These are phyloP conservation scores for Acorus gramineus DNA, from an alignment of 106 monocot species.

Conservation along the genomic window DNA sequence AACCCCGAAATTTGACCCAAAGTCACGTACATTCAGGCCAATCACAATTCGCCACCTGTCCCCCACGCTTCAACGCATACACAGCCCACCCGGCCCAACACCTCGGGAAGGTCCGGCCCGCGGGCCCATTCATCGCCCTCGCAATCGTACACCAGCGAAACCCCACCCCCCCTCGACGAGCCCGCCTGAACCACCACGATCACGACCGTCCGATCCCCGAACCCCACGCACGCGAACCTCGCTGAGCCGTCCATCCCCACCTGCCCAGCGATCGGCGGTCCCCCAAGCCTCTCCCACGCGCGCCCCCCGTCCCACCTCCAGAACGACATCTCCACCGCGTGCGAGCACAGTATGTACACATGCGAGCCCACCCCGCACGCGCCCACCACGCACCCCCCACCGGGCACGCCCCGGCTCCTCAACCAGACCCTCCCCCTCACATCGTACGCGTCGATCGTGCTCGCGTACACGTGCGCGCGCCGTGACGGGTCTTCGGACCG, in stretches of 20 bases:
- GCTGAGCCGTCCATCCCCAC: conserved; percentile 28
- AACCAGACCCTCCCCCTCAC: conserved; percentile 38
- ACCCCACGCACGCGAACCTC: conserved; percentile 47
- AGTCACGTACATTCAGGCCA: no score
- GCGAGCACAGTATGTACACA: conserved; percentile 74
- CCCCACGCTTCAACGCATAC: conserved; percentile 18
- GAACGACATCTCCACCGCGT: conserved; percentile 83
- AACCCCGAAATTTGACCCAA: no score
- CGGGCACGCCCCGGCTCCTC: conserved; percentile 34
- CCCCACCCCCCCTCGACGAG: conserved; percentile 7
- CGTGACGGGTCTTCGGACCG: conserved; percentile 7
- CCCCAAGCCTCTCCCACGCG: conserved; percentile 33
- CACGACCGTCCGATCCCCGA: conserved; percentile 4
- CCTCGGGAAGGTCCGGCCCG: conserved; percentile 31
- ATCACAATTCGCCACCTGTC: no score
- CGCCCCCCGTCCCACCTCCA: conserved; percentile 62
- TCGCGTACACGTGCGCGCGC: conserved; percentile 43
- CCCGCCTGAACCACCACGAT: neutral
- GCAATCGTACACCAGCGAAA: conserved; percentile 37
- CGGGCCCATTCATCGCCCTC: conserved; percentile 28
- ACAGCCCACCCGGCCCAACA: conserved; percentile 26
- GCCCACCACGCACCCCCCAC: conserved; percentile 72
- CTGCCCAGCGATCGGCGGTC: conserved; percentile 42
- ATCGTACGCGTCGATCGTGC: conserved; percentile 54
- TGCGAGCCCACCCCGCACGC: conserved; percentile 53